Evolutionary conservation across 164 flowering plant genomes (phyloP).

Genomic region (Stephania yunnanensis): DNA sequence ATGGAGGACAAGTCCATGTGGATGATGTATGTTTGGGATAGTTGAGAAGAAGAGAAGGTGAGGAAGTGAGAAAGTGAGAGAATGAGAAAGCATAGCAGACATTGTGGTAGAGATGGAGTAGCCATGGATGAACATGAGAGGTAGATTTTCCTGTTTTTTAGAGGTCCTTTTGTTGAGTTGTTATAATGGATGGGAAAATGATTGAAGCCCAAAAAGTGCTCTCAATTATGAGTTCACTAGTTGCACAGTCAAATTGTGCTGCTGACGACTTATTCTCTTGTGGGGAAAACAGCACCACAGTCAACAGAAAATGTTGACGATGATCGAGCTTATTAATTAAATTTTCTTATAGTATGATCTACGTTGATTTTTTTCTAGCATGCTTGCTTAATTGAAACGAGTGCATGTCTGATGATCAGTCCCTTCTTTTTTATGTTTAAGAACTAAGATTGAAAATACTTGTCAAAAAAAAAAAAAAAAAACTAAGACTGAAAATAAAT

Average conservation of each 20-base stretch:
- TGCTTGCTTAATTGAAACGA: too few species aligned
- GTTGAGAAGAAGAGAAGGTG: not conserved
- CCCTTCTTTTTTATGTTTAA: too few species aligned
- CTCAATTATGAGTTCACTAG: not conserved
- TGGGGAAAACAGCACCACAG: too few species aligned
- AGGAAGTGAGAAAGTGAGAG: not conserved
- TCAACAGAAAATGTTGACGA: too few species aligned
- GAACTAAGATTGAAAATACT: too few species aligned
- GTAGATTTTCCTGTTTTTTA: not conserved
- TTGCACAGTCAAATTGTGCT: not conserved
- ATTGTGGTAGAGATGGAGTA: not conserved
- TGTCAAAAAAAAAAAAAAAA: too few species aligned
- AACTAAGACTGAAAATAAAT: too few species aligned
- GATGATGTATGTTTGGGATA: constrained; percentile 1
- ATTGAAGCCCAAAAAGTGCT: not conserved
- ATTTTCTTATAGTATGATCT: too few species aligned
- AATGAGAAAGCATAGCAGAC: not conserved
- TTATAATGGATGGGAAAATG: not conserved
- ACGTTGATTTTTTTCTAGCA: too few species aligned
- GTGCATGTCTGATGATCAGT: too few species aligned
- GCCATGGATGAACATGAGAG: not conserved
- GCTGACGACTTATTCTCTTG: not conserved
- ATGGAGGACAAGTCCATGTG: constrained; percentile 4
- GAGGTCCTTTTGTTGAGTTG: not conserved
- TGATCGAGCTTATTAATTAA: too few species aligned